These are phyloP conservation scores for Rhizoctonia solani DNA, from an alignment of 1,284 basidiomycete genomes.

Conservation along the genomic window DNA sequence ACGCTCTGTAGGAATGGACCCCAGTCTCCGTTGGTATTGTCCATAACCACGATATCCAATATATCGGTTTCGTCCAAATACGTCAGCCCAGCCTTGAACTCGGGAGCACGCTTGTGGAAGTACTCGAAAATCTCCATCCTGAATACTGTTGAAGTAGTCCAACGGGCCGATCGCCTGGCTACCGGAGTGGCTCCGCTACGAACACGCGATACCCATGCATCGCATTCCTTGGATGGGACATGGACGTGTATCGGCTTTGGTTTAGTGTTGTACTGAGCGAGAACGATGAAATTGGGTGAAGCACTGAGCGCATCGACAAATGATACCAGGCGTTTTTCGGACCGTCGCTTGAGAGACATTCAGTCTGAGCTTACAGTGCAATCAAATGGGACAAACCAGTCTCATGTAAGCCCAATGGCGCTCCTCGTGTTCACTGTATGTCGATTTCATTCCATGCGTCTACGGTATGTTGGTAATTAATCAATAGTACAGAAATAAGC, in stretches of 20 bases:
- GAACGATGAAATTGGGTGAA: slow-evolving; percentile 17
- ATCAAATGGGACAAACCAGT: slow-evolving; percentile 17
- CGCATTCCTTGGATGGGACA: slow-evolving; percentile 11
- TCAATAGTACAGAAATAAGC: background rate
- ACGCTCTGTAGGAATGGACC: slow-evolving; percentile 21
- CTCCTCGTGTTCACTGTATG: slow-evolving; percentile 32
- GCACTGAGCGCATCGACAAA: slow-evolving; percentile 2
- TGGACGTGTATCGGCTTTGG: slow-evolving; percentile 14
- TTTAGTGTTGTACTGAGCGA: slow-evolving; percentile 10
- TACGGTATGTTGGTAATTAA: background rate
- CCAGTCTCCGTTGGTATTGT: slow-evolving; percentile 30
- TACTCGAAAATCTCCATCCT: slow-evolving; percentile 31
- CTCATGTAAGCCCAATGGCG: slow-evolving; percentile 33
- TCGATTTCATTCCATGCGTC: slow-evolving; percentile 19
- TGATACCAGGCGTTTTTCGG: slow-evolving; percentile 10
- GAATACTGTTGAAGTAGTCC: slow-evolving; percentile 33
- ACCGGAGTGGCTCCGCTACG: slow-evolving; percentile 27
- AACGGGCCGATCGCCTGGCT: slow-evolving; percentile 30
- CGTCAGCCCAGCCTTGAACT: slow-evolving; percentile 23
- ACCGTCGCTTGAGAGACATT: slow-evolving; percentile 9
- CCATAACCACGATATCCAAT: slow-evolving; percentile 29
- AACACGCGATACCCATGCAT: slow-evolving; percentile 30
- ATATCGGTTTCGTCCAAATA: slow-evolving; percentile 28
- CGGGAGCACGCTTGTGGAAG: slow-evolving; percentile 20
- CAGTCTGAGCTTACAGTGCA: background rate